These are phyloP conservation scores for Angomonas desouzai DNA, from an alignment of 208 protist species.

Conservation along the genomic window DNA sequence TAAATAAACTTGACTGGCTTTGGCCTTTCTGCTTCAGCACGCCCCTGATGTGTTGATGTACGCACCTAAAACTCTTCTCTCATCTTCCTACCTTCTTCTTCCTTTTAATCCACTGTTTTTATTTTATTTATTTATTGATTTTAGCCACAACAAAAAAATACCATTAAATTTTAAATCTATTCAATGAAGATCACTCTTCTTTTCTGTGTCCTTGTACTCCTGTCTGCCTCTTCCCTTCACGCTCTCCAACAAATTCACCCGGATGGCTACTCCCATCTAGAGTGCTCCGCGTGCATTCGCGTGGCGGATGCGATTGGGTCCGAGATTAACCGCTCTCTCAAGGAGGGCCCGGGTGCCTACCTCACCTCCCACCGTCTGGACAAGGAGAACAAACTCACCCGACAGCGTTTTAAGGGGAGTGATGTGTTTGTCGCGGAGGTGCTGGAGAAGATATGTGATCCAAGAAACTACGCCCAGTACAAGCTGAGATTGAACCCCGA, in stretches of 20 bases:
- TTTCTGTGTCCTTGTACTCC: neutral
- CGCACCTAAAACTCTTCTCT: too few relatives aligned
- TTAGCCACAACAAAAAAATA: neutral
- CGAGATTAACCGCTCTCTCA: conserved; percentile 62
- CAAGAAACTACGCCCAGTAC: conserved; percentile 33
- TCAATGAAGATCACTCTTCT: neutral
- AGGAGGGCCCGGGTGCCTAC: conserved; percentile 32
- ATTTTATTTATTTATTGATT: too few relatives aligned
- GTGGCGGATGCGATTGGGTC: conserved; percentile 48
- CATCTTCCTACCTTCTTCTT: too few relatives aligned
- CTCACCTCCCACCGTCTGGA: conserved; percentile 46
- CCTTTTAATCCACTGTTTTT: too few relatives aligned
- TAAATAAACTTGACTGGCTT: too few relatives aligned
- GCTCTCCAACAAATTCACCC: conserved; percentile 30
- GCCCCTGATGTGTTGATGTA: too few relatives aligned
- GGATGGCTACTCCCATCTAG: conserved; percentile 50
- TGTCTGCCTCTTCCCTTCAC: neutral
- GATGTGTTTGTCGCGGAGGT: conserved; percentile 77
- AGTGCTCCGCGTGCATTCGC: conserved; percentile 77
- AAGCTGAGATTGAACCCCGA: conserved; percentile 49
- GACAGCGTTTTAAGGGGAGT: conserved; percentile 43
- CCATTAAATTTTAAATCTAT: too few relatives aligned
- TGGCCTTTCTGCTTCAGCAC: too few relatives aligned
- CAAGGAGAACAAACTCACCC: conserved; percentile 30
- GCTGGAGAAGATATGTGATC: conserved; percentile 57